phyloP scores from a whole-genome alignment of 192 early-diverging fungal species.

The Dispira simplex region DNA sequence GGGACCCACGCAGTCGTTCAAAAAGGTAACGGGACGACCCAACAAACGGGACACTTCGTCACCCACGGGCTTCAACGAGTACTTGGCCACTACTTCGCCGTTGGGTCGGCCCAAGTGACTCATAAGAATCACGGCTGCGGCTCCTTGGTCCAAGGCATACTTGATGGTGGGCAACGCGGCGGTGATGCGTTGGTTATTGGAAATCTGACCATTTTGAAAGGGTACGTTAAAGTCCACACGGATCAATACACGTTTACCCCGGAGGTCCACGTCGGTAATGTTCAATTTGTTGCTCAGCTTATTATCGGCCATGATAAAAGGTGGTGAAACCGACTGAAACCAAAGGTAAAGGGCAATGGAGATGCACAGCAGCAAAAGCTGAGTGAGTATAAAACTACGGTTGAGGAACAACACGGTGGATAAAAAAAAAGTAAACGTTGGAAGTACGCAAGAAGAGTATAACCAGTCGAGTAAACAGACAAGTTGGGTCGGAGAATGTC shows the following conservation, averaged over 20 bases:
- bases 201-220: conserved; percentile 77
- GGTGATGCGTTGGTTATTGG: conserved; percentile 93
- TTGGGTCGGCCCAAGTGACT: conserved; percentile 95
- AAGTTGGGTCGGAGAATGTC: too few relatives aligned
- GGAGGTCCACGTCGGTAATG: conserved; percentile 71
- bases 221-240: conserved; percentile 99
- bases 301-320: conserved; percentile 27
- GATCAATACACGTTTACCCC: conserved; percentile 81
- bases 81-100: conserved; percentile 74
- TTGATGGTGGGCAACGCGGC: conserved; percentile 92
- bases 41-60: conserved; percentile 67
- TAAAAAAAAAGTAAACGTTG: too few relatives aligned
- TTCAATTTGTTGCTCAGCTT: conserved; percentile 67
- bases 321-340: too few relatives aligned
- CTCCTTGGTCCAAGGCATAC: conserved; percentile 76
- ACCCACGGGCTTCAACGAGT: conserved; percentile 84
- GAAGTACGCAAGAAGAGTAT: too few relatives aligned
- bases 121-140: conserved; percentile 85
- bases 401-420: too few relatives aligned
- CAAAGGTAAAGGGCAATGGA: too few relatives aligned
- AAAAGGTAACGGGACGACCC: conserved; percentile 71
- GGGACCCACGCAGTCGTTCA: conserved; percentile 84
- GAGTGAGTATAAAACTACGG: too few relatives aligned
- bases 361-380: too few relatives aligned
- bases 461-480: too few relatives aligned